Percentiles rank a stretch among this genome's conserved stretches.
Evolutionary conservation across 345 rosid species (phyloP).

Genomic region (Combretum micranthum): DNA sequence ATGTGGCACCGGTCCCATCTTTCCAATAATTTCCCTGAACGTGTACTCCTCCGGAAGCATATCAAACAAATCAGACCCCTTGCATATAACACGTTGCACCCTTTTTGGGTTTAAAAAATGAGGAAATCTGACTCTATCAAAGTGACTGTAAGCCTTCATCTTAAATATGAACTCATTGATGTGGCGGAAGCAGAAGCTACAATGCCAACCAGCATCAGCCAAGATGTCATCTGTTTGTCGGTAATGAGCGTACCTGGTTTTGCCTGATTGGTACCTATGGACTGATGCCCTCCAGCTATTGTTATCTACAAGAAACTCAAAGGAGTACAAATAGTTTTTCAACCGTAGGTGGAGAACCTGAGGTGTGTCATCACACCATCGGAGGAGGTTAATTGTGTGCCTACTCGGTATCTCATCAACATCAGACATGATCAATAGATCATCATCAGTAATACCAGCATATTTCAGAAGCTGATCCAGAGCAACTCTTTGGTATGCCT

Average conservation of each 20-base stretch:
- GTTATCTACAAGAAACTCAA: no score
- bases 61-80: constrained; percentile 30
- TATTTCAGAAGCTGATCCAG: no score
- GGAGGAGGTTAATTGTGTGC: no score
- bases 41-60: constrained; percentile 39
- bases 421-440: no score
- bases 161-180: not conserved
- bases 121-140: not conserved
- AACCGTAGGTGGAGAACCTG: no score
- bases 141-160: not conserved
- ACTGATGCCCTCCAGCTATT: no score
- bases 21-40: constrained; percentile 27
- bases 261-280: not conserved
- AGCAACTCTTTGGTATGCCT: no score
- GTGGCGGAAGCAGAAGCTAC: not conserved
- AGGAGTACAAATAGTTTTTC: no score
- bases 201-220: not conserved
- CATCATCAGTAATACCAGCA: no score
- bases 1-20: constrained; percentile 33
- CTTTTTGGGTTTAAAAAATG: constrained; percentile 14
- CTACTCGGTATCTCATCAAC: no score
- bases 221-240: not conserved
- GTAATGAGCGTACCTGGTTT: not conserved
- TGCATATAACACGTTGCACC: constrained; percentile 25
- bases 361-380: no score